These are phyloP conservation scores for Rhodotorula glutinis DNA, from an alignment of 1,284 basidiomycete genomes.

Conservation along the genomic window DNA sequence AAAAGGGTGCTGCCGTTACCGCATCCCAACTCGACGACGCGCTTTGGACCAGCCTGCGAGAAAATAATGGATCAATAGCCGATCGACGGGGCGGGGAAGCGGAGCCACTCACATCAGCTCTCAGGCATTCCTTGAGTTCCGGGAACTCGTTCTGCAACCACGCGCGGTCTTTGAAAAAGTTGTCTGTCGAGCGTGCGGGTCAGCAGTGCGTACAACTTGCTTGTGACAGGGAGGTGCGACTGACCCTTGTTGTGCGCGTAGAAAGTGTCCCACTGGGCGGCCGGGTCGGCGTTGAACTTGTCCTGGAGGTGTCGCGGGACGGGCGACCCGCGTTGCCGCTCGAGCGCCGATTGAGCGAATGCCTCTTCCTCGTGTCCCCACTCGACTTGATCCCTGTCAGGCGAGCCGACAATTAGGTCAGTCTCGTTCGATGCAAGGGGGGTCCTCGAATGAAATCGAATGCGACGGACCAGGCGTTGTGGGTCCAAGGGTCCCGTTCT, in stretches of 20 bases:
- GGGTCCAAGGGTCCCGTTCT: conserved; percentile 42
- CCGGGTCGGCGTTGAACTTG: conserved; percentile 70
- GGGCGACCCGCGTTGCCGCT: conserved; percentile 33
- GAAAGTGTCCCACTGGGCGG: conserved; percentile 81
- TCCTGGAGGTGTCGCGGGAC: conserved; percentile 40
- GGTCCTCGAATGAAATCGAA: not conserved
- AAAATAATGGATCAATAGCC: not conserved
- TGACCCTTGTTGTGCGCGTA: conserved; percentile 69
- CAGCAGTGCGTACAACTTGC: not conserved
- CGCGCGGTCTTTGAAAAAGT: conserved; percentile 89
- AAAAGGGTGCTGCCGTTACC: conserved; percentile 94
- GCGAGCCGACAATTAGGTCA: no score
- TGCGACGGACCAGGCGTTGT: conserved; percentile 43
- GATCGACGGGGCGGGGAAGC: not conserved
- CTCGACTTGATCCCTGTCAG: conserved; percentile 42
- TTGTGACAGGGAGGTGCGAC: not conserved
- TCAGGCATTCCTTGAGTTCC: conserved; percentile 68
- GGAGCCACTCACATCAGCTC: conserved; percentile 58
- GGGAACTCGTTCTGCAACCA: conserved; percentile 94
- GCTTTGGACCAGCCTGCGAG: conserved; percentile 66
- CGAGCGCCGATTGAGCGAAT: conserved; percentile 37
- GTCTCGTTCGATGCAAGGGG: not conserved
- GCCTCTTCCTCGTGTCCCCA: conserved; percentile 41
- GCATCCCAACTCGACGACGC: conserved; percentile 58
- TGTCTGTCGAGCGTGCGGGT: conserved; percentile 48